Evolutionary conservation across 106 monocot species (phyloP).

Genomic region (Dioscorea dumetorum): DNA sequence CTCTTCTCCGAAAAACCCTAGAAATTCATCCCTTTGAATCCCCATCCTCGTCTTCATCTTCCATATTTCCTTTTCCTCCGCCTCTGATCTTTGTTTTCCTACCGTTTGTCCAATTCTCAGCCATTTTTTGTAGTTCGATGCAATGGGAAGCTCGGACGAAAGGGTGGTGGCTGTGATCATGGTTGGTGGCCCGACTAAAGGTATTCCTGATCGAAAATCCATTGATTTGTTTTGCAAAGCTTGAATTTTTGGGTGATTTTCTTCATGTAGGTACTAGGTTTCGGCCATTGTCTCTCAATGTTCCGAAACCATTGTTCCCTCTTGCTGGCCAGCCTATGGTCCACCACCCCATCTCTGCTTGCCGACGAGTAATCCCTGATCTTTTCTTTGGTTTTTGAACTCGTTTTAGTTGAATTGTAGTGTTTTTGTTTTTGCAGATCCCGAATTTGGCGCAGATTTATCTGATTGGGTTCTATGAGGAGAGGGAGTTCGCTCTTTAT

Average conservation of each 20-base stretch:
- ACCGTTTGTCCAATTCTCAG: no score
- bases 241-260: not conserved
- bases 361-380: constrained; percentile 2
- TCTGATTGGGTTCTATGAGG: constrained; percentile 93
- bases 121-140: no score
- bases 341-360: constrained; percentile 7
- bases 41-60: no score
- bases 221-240: not conserved
- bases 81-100: no score
- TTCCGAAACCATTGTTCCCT: constrained; percentile 13
- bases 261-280: constrained; percentile 1
- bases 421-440: constrained; percentile 39
- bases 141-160: constrained; percentile 69
- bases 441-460: constrained; percentile 86
- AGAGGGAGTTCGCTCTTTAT: constrained; percentile 79
- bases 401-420: not conserved
- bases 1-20: no score
- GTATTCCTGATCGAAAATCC: constrained; percentile 12
- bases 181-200: constrained; percentile 96
- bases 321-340: constrained; percentile 11
- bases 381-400: not conserved
- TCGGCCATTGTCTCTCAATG: constrained; percentile 5
- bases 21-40: no score
- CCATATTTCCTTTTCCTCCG: no score
- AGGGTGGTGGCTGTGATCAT: constrained; percentile 92